These are phyloP conservation scores for Penicillium glabrum DNA, from an alignment of 2,329 filamentous ascomycete genomes.

Conservation along the genomic window DNA sequence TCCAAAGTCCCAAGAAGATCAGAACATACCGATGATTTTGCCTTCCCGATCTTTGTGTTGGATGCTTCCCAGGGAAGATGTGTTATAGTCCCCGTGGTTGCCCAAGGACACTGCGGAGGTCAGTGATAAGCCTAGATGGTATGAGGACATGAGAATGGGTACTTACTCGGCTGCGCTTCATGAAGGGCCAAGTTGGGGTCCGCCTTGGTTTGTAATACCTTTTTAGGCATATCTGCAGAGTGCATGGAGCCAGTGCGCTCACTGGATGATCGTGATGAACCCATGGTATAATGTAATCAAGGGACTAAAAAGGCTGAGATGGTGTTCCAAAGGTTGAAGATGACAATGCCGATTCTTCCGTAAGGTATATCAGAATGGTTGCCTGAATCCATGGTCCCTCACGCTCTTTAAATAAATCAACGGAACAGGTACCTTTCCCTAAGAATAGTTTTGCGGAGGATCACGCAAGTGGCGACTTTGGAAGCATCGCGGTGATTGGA, in stretches of 20 bases:
- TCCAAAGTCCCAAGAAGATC: background rate
- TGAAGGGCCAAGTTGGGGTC: constrained; percentile 82
- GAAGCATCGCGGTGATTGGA: constrained; percentile 13
- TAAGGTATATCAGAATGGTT: background rate
- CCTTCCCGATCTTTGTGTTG: constrained; percentile 76
- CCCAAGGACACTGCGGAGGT: constrained; percentile 23
- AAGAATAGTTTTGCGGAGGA: constrained; percentile 18
- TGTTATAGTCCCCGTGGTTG: constrained; percentile 27
- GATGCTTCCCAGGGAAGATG: constrained; percentile 68
- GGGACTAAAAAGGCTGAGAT: background rate
- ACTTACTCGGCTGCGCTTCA: constrained; percentile 79
- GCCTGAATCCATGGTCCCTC: background rate
- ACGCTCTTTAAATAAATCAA: background rate
- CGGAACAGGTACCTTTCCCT: background rate
- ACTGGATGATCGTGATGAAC: constrained; percentile 21
- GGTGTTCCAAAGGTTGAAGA: background rate
- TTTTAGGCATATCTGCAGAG: constrained; percentile 23
- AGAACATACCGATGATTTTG: constrained; percentile 70
- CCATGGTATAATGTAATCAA: constrained; percentile 13
- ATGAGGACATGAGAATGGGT: background rate
- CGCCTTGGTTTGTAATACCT: constrained; percentile 68
- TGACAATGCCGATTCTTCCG: background rate
- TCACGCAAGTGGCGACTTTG: constrained; percentile 23
- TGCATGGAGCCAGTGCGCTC: constrained; percentile 24
- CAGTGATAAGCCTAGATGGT: background rate